Percentiles rank a stretch among this genome's conserved stretches.
Evolutionary conservation across 2,329 filamentous ascomycete species (phyloP).

Genomic region (Fusarium scirpi): DNA sequence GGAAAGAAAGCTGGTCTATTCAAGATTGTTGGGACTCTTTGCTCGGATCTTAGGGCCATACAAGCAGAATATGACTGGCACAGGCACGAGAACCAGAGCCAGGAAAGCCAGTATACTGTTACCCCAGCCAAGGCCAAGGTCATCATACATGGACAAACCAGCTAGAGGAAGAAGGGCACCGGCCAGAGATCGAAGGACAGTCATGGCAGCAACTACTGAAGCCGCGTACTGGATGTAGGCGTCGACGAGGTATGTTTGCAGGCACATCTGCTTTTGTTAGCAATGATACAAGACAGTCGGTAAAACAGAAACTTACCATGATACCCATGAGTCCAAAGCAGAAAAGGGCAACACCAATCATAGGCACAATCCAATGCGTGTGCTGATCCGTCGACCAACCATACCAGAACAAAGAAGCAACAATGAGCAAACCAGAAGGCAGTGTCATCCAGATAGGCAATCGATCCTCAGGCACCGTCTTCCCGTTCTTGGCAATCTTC

Average conservation of each 20-base stretch:
- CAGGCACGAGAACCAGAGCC: conserved; percentile 44
- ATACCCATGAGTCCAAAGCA: conserved; percentile 57
- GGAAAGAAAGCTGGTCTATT: background rate
- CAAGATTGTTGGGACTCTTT: conserved; percentile 40
- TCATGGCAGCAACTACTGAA: conserved; percentile 48
- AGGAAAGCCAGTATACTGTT: conserved; percentile 61
- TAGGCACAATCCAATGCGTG: conserved; percentile 49
- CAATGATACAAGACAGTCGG: accelerated
- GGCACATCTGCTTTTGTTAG: conserved; percentile 41
- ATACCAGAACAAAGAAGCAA: conserved; percentile 47
- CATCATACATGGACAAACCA: conserved; percentile 57
- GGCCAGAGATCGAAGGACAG: conserved; percentile 64
- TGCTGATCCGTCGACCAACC: conserved; percentile 47
- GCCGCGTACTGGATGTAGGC: conserved; percentile 49
- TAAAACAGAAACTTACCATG: conserved; percentile 48
- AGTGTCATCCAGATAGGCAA: conserved; percentile 47
- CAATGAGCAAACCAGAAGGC: conserved; percentile 44
- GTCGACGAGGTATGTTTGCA: conserved; percentile 55
- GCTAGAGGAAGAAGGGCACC: conserved; percentile 73
- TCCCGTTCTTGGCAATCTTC: conserved; percentile 35
- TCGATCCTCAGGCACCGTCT: conserved; percentile 46
- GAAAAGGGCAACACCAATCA: conserved; percentile 58
- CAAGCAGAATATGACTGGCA: conserved; percentile 38
- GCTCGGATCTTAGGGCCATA: conserved; percentile 43
- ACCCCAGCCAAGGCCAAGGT: conserved; percentile 61